A percentile compares a stretch with the other conserved stretches of the same genome.
Evolutionary conservation across 164 flowering plant genomes (phyloP).

Genomic region (Dillenia turbinata): DNA sequence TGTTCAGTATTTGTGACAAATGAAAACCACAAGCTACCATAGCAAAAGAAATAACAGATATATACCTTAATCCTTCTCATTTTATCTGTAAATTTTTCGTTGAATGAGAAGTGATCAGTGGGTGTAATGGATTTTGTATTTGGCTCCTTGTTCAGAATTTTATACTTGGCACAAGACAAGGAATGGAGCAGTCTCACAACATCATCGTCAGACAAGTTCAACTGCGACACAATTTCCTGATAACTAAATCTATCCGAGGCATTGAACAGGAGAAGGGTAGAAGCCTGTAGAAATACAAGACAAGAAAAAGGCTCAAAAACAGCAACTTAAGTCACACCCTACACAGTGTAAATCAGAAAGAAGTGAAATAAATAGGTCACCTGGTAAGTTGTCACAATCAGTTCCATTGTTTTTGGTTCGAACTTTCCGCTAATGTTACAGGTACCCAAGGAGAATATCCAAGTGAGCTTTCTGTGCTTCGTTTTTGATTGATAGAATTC

Average conservation of each 20-base stretch:
- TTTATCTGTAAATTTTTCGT: conserved; percentile 81
- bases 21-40: too few relatives aligned
- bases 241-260: conserved; percentile 63
- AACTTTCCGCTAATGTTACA: conserved; percentile 81
- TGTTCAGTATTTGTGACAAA: background rate
- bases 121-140: conserved; percentile 62
- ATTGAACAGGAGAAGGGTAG: conserved; percentile 76
- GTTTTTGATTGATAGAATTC: conserved; percentile 85
- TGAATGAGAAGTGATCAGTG: conserved; percentile 72
- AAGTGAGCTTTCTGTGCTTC: conserved; percentile 82
- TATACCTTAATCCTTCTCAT: conserved; percentile 88
- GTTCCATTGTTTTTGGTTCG: conserved; percentile 72
- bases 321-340: too few relatives aligned
- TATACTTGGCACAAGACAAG: conserved; percentile 83
- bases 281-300: conserved; percentile 43
- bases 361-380: conserved; percentile 22
- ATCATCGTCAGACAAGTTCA: conserved; percentile 76
- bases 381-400: conserved; percentile 87
- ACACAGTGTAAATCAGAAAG: too few relatives aligned
- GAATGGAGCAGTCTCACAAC: conserved; percentile 79
- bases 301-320: background rate
- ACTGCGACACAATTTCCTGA: conserved; percentile 70
- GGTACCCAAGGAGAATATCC: conserved; percentile 91
- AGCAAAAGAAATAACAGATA: background rate
- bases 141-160: conserved; percentile 81